These are phyloP conservation scores for Sphagnum contortum DNA, from an alignment of 225 moss, liverwort and hornwort species.

Conservation along the genomic window DNA sequence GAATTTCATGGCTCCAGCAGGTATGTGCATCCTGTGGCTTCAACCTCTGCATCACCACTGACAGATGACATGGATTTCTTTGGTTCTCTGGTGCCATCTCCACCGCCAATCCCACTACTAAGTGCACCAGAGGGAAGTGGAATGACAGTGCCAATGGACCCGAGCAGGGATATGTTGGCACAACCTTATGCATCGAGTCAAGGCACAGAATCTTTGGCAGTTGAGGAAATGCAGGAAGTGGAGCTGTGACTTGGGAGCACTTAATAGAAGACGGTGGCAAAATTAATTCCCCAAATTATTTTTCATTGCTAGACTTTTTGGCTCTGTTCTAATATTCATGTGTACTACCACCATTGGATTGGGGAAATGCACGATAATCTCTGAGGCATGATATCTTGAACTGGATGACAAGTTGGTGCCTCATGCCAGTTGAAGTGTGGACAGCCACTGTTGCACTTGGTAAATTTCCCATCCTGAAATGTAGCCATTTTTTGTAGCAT, in stretches of 20 bases:
- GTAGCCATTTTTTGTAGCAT: too few relatives aligned
- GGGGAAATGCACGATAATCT: too few relatives aligned
- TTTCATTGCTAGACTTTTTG: too few relatives aligned
- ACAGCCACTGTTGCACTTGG: too few relatives aligned
- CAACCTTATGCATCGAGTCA: conserved; percentile 34
- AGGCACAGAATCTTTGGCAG: conserved; percentile 53
- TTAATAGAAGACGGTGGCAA: too few relatives aligned
- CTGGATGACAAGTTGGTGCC: too few relatives aligned
- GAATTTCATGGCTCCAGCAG: conserved; percentile 25
- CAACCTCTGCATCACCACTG: conserved; percentile 37
- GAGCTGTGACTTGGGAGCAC: conserved; percentile 42
- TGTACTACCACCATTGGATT: too few relatives aligned
- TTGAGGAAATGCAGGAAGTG: conserved; percentile 97
- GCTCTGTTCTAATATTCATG: too few relatives aligned
- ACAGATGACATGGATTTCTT: background rate
- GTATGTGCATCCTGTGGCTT: conserved; percentile 19
- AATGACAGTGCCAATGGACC: conserved; percentile 29
- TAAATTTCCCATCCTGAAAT: too few relatives aligned
- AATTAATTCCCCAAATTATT: too few relatives aligned
- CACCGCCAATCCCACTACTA: conserved; percentile 33
- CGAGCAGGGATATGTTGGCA: conserved; percentile 28
- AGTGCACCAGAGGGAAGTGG: conserved; percentile 17
- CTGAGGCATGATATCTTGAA: too few relatives aligned
- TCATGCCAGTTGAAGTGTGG: too few relatives aligned
- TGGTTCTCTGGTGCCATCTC: conserved; percentile 27